Evolutionary conservation across 1,139 yeast genomes (phyloP), one percentile per base, ranked within the genome.

Genomic region (Blastobotrys malaysiensis): DNA sequence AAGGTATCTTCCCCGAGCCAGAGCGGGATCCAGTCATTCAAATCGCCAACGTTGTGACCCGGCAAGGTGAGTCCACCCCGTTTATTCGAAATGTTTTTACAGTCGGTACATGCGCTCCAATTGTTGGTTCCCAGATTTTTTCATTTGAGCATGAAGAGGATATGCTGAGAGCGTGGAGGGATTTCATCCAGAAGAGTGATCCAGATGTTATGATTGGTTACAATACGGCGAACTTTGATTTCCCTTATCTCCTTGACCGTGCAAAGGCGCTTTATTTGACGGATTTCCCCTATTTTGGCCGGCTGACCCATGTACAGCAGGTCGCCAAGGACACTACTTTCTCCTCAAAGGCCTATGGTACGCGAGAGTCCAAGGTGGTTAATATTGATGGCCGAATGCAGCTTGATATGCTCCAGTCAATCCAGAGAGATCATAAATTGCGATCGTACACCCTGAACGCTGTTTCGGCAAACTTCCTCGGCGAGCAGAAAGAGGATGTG

Each of bases 161-260:
- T 43, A 86, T 95, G 96, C 74, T 95, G 52, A 72, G 80, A 73
- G 80, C 78, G 50, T 95, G 99, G 99, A 80, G 82, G 60, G 88
- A 89, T 46, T 95, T 95, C 65, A 80, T 95, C 7, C 83, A 82
- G 9, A 79, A 84, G 59, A 86, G 82, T 1, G 99, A 95, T 69
- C 96, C 99, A 0, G 99, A 95, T 73, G 96, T 95, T 51, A 87
- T 95, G 47, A 93, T 95, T 64, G 99, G 99, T 51, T 95, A 93
- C 71, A 95, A 95, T 68, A 89, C 90, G 4, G 81, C 96, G 26
- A 95, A 95, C 68, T 95, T 95, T 68, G 99, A 95, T 77, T 77
- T 95, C 53, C 99, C 99, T 0, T 95, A 95, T 67, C 74, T 95
- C 50, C 73, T 95, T 46, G 95, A 91, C 66, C 81, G 99, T 59